Percentiles rank a stretch among this genome's conserved stretches.
These are phyloP conservation scores for Entomortierella parvispora DNA, from an alignment of 192 early-diverging fungal genomes.

Conservation along the genomic window DNA sequence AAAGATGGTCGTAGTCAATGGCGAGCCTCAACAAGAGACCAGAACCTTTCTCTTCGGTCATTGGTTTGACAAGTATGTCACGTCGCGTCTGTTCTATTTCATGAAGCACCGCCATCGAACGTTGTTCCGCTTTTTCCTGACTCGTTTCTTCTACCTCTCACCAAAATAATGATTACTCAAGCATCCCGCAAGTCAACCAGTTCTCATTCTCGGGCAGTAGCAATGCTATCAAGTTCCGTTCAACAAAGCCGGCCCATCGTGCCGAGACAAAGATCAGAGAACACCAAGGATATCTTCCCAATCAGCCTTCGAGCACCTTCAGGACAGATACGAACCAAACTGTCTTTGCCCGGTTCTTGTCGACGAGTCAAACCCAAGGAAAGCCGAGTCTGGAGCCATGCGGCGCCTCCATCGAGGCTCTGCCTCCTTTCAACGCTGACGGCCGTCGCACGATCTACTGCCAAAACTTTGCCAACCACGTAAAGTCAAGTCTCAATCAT, in stretches of 20 bases:
- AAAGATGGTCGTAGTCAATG: slow-evolving; percentile 63
- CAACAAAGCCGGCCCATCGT: slow-evolving; percentile 70
- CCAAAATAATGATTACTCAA: too few species aligned
- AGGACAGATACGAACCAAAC: slow-evolving; percentile 77
- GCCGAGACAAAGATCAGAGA: slow-evolving; percentile 70
- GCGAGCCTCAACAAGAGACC: slow-evolving; percentile 74
- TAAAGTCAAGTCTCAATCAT: slow-evolving; percentile 24
- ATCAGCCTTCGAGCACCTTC: slow-evolving; percentile 73
- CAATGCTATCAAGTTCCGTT: slow-evolving; percentile 67
- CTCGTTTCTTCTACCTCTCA: background rate
- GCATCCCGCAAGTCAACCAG: slow-evolving; percentile 75
- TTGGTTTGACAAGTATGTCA: slow-evolving; percentile 73
- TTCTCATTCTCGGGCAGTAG: slow-evolving; percentile 69
- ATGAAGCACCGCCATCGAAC: background rate
- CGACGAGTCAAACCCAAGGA: slow-evolving; percentile 62
- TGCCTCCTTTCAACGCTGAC: slow-evolving; percentile 65
- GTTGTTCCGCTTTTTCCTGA: background rate
- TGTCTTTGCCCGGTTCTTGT: slow-evolving; percentile 69
- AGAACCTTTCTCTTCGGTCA: slow-evolving; percentile 73
- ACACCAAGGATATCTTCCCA: slow-evolving; percentile 75
- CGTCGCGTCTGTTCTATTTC: background rate
- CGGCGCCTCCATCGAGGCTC: slow-evolving; percentile 64
- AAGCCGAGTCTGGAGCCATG: slow-evolving; percentile 77
- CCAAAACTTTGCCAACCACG: slow-evolving; percentile 75
- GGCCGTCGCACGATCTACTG: slow-evolving; percentile 71